Base-by-base conservation (phyloP, 2,329 filamentous ascomycete species). In the Ophiostoma ulmi region DNA sequence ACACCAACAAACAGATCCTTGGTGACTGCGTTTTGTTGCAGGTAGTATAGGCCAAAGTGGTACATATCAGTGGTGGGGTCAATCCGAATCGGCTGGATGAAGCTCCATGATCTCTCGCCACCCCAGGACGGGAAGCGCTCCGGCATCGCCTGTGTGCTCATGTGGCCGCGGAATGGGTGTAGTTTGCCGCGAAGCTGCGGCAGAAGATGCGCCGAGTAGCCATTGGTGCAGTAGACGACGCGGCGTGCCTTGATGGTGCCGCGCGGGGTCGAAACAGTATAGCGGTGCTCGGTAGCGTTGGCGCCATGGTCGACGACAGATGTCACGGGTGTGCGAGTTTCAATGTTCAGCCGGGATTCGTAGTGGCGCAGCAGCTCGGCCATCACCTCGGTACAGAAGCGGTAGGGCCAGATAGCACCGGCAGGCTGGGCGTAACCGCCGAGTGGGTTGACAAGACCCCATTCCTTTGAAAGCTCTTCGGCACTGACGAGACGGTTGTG, bases 151-250 rank as follows among this genome's bases (percentile, higher is more conserved):
- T 83, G 81, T 4, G 80, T 79, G 2, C 80, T 80, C 81, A 84
- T 83, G 5, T 79, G 79, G 0, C 80, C 80, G 44, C 80, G 78
- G 22, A 80, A 75, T 0, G 81, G 80, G 64, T 77, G 79, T 10
- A 83, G 66, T 1, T 73, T 75, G 0, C 81, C 81, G 3, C 78
- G 75, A 1, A 83, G 74, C 0, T 14, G n/a, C 17, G 82, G 81
- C 1, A 83, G 74, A 5, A 84, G 77, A 72, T 83, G 80, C 0
- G 78, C 79, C 2, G 77, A 76, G 70, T 80, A 78, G 0, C 75
- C 81, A 69, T 83, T 83, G 2, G 81, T 83, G 72, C 80, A 81
- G 72, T 83, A 78, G 4, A 82, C 74, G 5, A 83, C 75, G 4
- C 80, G 77, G 1, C 65, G 72, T 2, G 78, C 78, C 36, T 74